Conservation (phyloP, 148 eudicot species). For the Chenopodium berlandieri region DNA sequence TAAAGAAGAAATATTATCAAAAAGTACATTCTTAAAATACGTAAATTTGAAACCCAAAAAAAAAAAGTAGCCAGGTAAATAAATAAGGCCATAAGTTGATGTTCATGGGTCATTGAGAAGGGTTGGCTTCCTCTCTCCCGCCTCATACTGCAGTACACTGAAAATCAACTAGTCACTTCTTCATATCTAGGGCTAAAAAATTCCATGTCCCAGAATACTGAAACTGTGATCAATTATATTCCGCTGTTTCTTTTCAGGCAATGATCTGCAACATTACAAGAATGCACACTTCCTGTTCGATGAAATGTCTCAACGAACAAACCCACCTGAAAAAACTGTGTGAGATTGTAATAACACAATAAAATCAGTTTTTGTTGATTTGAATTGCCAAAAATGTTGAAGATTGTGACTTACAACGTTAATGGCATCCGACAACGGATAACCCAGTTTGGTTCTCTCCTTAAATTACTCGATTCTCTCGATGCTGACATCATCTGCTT, state of each 20-base stretch:
- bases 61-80: too few species aligned
- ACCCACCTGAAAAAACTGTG: not conserved
- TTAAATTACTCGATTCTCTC: conserved; percentile 70
- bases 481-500: conserved; percentile 91
- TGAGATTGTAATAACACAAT: not conserved
- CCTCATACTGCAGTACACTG: too few species aligned
- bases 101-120: too few species aligned
- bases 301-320: conserved; percentile 18
- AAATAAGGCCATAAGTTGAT: too few species aligned
- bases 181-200: not conserved
- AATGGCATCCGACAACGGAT: conserved; percentile 88
- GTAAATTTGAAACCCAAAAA: too few species aligned
- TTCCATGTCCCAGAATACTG: not conserved
- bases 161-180: not conserved
- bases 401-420: conserved; percentile 93
- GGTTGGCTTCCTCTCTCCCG: too few species aligned
- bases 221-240: not conserved
- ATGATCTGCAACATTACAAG: not conserved
- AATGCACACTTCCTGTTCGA: conserved; percentile 25
- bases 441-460: conserved; percentile 83
- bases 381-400: conserved; percentile 40
- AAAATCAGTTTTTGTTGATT: not conserved
- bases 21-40: too few species aligned
- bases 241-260: not conserved
- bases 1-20: too few species aligned